phyloP scores from a whole-genome alignment of 805 yeast species.

The Metschnikowia orientalis region DNA sequence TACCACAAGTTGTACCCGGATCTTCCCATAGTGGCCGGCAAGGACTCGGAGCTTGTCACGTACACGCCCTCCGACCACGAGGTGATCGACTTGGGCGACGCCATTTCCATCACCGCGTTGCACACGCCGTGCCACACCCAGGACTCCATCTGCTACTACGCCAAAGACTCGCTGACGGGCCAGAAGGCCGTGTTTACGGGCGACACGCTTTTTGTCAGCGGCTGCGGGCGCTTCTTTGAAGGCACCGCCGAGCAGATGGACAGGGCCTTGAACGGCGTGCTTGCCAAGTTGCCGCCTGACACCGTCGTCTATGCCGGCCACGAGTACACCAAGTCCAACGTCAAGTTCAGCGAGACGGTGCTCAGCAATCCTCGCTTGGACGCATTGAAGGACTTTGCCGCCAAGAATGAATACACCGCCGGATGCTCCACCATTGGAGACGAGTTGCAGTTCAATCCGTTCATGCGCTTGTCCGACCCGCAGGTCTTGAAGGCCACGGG shows the following conservation, averaged over 20 bases:
- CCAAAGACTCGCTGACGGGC: slow-evolving; percentile 55
- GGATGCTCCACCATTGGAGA: slow-evolving; percentile 83
- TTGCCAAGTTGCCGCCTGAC: slow-evolving; percentile 60
- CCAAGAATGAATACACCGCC: slow-evolving; percentile 66
- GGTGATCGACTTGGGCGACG: slow-evolving; percentile 56
- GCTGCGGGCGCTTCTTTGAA: slow-evolving; percentile 96
- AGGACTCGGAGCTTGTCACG: slow-evolving; percentile 69
- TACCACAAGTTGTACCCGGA: slow-evolving; percentile 39
- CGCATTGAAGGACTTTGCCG: slow-evolving; percentile 48
- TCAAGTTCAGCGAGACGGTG: slow-evolving; percentile 68
- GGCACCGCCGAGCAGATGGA: slow-evolving; percentile 84
- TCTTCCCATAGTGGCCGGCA: slow-evolving; percentile 77
- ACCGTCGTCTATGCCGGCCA: slow-evolving; percentile 91
- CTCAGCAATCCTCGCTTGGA: slow-evolving; percentile 52
- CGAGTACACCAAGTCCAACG: slow-evolving; percentile 85
- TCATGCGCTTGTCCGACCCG: slow-evolving; percentile 72
- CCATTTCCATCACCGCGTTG: slow-evolving; percentile 66
- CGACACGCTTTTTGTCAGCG: slow-evolving; percentile 89
- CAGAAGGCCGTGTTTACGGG: slow-evolving; percentile 87
- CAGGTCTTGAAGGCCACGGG: slow-evolving; percentile 58
- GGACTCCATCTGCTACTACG: slow-evolving; percentile 89
- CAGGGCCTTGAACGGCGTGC: slow-evolving; percentile 51
- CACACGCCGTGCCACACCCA: slow-evolving; percentile 98
- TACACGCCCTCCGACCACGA: slow-evolving; percentile 66
- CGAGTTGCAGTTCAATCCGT: slow-evolving; percentile 82